Evolutionary conservation across 768 basidiomycete genomes (phyloP), one percentile per base, ranked within the genome.

Genomic region (Sporobolomyces phaffii): DNA sequence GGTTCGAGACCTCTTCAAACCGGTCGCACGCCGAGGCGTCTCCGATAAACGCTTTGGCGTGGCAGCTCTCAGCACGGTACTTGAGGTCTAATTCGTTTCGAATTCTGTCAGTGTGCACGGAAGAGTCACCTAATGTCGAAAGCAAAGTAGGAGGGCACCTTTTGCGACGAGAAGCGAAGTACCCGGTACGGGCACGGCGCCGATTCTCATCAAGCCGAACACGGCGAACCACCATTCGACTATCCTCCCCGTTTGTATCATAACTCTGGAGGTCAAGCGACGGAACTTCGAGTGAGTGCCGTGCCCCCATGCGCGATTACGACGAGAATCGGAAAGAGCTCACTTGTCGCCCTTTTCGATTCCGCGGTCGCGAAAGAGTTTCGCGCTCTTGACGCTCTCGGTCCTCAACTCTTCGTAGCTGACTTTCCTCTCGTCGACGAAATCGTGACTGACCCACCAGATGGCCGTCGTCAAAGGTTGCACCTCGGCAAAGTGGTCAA

Each of bases 51-150:
- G 71, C 71, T 1, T 6, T 17, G 0, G 71, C 71, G 1, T 50
- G 22, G 8, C 44, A 49, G 3, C 52, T 47, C 4, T 48, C 22
- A 3, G 68, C 72, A 34, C 72, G 68, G 58, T 47, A 64, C 24
- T 61, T 45, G 33, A 73, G 64, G 33, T 73, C 68, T 69, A 58
- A n/a, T n/a, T n/a, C n/a, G n/a, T n/a, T n/a, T n/a, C n/a, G n/a
- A n/a, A n/a, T n/a, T n/a, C n/a, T n/a, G n/a, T n/a, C n/a, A n/a
- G n/a, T n/a, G n/a, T n/a, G n/a, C n/a, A n/a, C n/a, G n/a, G n/a
- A n/a, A n/a, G n/a, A n/a, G n/a, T n/a, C n/a, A n/a, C n/a, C n/a
- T n/a, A n/a, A n/a, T 33, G 8, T 8, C 2, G 33, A n/a, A 38
- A 26, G 34, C 11, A 38, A 31, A 29, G n/a, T n/a, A 51, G 31